Percentiles rank a stretch among this genome's conserved stretches.
These are phyloP conservation scores for Mortierella alpina DNA, from an alignment of 192 early-diverging fungal species.

Conservation along the genomic window DNA sequence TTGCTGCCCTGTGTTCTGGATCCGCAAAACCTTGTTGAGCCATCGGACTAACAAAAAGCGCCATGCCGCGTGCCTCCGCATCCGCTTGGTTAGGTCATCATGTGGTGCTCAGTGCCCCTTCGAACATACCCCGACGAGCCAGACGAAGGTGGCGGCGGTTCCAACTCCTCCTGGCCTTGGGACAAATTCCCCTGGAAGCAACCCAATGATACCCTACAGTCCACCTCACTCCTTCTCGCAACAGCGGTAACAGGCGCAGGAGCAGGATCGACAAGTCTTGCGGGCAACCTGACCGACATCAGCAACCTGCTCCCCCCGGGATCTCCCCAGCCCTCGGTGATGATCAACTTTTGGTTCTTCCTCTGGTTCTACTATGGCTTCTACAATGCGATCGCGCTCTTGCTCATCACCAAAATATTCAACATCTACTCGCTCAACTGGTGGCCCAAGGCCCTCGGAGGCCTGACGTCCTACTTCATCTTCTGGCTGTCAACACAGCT, in stretches of 20 bases:
- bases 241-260: neutral
- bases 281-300: conserved; percentile 7
- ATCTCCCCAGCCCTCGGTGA: conserved; percentile 27
- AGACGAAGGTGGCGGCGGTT: conserved; percentile 16
- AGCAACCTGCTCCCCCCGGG: conserved; percentile 18
- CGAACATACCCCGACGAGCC: conserved; percentile 39
- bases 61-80: neutral
- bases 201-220: neutral
- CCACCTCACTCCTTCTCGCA: neutral
- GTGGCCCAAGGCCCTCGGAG: conserved; percentile 78
- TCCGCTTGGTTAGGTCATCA: conserved; percentile 28
- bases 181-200: conserved; percentile 30
- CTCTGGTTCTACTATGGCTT: conserved; percentile 81
- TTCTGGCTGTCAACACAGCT: conserved; percentile 74
- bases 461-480: conserved; percentile 68
- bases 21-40: neutral
- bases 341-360: conserved; percentile 86
- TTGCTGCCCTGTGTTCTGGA: neutral
- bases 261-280: neutral
- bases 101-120: conserved; percentile 49
- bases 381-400: conserved; percentile 78
- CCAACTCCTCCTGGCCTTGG: conserved; percentile 39
- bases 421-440: conserved; percentile 82
- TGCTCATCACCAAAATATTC: conserved; percentile 82
- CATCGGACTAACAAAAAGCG: too few species aligned